phyloP scores from a whole-genome alignment of 768 basidiomycete genomes.

The Piloderma croceum region DNA sequence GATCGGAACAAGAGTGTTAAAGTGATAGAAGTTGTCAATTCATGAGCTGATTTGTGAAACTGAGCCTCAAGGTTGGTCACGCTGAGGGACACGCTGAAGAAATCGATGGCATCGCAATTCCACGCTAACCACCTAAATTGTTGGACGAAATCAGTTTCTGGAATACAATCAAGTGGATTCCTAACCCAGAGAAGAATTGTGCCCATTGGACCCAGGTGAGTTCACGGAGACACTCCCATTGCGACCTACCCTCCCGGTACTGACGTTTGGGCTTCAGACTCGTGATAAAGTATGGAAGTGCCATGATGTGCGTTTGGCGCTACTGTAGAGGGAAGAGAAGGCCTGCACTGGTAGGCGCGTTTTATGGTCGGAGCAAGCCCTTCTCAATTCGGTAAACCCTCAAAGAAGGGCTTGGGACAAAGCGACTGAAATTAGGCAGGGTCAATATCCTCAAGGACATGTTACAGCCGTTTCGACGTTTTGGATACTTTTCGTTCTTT shows the following conservation, averaged over 20 bases:
- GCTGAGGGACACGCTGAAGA: slow-evolving; percentile 70
- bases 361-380: too few species aligned
- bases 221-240: slow-evolving; percentile 37
- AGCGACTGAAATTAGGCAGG: too few species aligned
- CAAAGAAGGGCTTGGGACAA: too few species aligned
- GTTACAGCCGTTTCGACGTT: too few species aligned
- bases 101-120: slow-evolving; percentile 84
- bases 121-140: slow-evolving; percentile 79
- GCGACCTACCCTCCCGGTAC: slow-evolving; percentile 29
- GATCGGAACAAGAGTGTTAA: slow-evolving; percentile 90
- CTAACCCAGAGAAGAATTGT: not conserved
- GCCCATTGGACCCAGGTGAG: not conserved
- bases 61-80: slow-evolving; percentile 41
- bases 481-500: too few species aligned
- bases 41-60: slow-evolving; percentile 37
- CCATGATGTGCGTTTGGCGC: not conserved
- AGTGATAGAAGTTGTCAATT: slow-evolving; percentile 83
- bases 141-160: too few species aligned
- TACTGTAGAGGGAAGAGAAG: too few species aligned
- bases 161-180: not conserved
- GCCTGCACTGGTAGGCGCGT: too few species aligned
- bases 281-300: slow-evolving; percentile 39
- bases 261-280: slow-evolving; percentile 49
- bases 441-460: too few species aligned
- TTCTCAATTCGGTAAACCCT: too few species aligned